Percentiles rank a stretch among this genome's conserved stretches.
Conservation (phyloP, 2,329 filamentous ascomycete species). For the Coniochaeta sp. region DNA sequence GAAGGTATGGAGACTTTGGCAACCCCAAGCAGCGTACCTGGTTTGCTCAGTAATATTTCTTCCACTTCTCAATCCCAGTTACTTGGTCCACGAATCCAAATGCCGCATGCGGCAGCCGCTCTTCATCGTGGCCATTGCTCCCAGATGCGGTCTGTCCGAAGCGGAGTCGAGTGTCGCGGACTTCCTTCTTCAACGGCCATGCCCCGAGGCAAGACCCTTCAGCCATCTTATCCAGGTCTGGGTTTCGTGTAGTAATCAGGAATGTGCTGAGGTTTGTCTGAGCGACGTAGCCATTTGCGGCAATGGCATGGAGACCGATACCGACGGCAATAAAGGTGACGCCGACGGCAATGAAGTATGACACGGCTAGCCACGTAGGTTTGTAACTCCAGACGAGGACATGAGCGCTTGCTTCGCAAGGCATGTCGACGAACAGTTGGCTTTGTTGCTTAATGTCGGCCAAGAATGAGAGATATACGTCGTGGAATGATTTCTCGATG, state of each 20-base stretch:
- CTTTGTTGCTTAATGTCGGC: conserved; percentile 8
- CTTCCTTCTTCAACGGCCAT: conserved; percentile 8
- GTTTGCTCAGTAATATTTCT: background rate
- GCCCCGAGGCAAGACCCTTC: conserved; percentile 6
- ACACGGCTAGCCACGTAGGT: conserved; percentile 9
- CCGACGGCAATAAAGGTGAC: conserved; percentile 6
- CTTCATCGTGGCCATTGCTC: background rate
- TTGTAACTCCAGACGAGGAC: conserved; percentile 11
- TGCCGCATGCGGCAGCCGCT: background rate
- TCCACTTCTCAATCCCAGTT: background rate
- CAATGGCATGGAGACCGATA: conserved; percentile 8
- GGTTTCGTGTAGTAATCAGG: conserved; percentile 8
- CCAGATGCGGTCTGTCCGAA: conserved; percentile 7
- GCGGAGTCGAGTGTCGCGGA: conserved; percentile 6
- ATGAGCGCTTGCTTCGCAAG: conserved; percentile 3
- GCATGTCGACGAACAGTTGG: background rate
- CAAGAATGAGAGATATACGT: conserved; percentile 10
- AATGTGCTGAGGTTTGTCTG: conserved; percentile 8
- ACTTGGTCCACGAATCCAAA: conserved; percentile 1
- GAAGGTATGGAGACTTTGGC: too few relatives aligned
- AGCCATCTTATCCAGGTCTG: conserved; percentile 7
- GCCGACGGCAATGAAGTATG: conserved; percentile 9
- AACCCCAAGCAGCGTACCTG: too few relatives aligned
- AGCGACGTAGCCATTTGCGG: conserved; percentile 8
- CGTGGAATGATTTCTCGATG: conserved; percentile 5